A percentile compares a stretch with the other conserved stretches of the same genome.
phyloP scores from a whole-genome alignment of 78 protist genomes.

The Dictyostelium firmibasis region DNA sequence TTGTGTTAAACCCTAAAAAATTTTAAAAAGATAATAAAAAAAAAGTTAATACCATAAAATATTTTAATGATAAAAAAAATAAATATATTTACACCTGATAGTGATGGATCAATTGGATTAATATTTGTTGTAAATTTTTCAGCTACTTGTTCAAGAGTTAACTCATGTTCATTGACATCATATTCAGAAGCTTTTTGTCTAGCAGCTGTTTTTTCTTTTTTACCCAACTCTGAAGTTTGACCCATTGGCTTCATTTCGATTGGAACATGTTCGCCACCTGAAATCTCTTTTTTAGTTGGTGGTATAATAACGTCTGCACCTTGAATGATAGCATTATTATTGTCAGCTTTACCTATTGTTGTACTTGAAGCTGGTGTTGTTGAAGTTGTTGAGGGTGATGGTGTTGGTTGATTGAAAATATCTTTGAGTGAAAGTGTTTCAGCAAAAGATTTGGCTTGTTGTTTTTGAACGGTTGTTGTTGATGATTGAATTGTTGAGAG shows the following conservation, averaged over 20 bases:
- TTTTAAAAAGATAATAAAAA: not conserved
- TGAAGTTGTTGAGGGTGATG: not conserved
- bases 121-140: conserved; percentile 35
- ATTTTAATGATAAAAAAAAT: not conserved
- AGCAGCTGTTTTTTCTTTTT: not conserved
- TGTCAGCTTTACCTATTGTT: not conserved
- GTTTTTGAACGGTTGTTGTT: not conserved
- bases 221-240: not conserved
- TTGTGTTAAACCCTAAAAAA: conserved; percentile 37
- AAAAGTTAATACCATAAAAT: not conserved
- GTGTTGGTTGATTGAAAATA: not conserved
- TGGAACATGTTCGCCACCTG: not conserved
- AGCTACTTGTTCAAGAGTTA: conserved; percentile 32
- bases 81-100: not conserved
- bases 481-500: conserved; percentile 18
- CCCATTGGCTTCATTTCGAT: not conserved
- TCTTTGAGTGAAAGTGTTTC: not conserved
- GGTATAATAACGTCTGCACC: not conserved
- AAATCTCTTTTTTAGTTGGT: not conserved
- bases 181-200: conserved; percentile 70
- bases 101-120: conserved; percentile 33
- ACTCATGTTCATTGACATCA: conserved; percentile 71
- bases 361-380: not conserved
- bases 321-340: not conserved
- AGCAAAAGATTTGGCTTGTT: not conserved